Percentiles rank a stretch among this genome's conserved stretches.
Evolutionary conservation across 1,284 basidiomycete genomes (phyloP).

Genomic region (Entoloma clypeatum): DNA sequence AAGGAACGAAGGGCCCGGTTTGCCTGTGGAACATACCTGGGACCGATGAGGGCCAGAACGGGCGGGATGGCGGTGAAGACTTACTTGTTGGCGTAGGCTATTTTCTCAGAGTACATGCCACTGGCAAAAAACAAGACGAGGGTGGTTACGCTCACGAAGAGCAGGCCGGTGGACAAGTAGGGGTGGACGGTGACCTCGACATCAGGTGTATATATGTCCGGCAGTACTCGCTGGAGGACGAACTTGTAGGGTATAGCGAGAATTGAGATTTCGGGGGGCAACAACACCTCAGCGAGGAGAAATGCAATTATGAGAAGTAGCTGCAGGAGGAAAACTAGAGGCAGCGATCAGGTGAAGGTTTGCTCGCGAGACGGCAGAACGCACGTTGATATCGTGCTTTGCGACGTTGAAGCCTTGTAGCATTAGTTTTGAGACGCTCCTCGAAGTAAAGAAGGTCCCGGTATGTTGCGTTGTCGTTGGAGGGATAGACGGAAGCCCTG

Average conservation of each 20-base stretch:
- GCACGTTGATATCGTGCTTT: constrained; percentile 86
- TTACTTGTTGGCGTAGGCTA: constrained; percentile 92
- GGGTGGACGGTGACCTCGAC: constrained; percentile 51
- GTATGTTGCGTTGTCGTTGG: constrained; percentile 74
- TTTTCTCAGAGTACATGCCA: constrained; percentile 95
- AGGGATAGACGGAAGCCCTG: constrained; percentile 53
- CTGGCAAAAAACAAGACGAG: constrained; percentile 94
- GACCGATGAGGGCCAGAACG: constrained; percentile 1
- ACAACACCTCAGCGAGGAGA: constrained; percentile 69
- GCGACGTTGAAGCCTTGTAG: constrained; percentile 73
- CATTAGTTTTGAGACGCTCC: constrained; percentile 93
- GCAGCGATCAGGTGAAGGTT: constrained; percentile 9
- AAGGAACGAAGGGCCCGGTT: constrained; percentile 89
- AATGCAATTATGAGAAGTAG: constrained; percentile 68
- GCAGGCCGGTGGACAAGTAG: constrained; percentile 70
- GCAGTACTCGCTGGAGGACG: constrained; percentile 45
- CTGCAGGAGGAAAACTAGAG: constrained; percentile 71
- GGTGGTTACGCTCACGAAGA: constrained; percentile 86
- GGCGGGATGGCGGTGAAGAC: constrained; percentile 24
- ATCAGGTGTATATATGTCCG: constrained; percentile 45
- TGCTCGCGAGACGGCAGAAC: constrained; percentile 28
- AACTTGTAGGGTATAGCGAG: constrained; percentile 61
- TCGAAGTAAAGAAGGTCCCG: constrained; percentile 92
- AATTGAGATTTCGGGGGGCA: constrained; percentile 58
- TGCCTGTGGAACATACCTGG: constrained; percentile 93